Conservation (phyloP, 2,329 filamentous ascomycete species). For the Ascochyta fabae region DNA sequence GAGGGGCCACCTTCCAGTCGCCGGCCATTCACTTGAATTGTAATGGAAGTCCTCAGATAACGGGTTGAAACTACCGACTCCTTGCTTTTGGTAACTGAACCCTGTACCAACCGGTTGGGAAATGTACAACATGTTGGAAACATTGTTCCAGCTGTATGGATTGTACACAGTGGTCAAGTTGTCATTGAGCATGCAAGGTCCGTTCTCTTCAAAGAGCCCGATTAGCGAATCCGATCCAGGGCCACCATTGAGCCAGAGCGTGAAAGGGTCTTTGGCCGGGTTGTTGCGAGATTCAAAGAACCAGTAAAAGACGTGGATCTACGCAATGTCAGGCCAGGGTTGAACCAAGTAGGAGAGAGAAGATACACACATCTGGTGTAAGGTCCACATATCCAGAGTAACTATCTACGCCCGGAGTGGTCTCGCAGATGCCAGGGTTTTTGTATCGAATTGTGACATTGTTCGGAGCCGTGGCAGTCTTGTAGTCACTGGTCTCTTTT, state of each 20-base stretch:
- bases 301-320: slow-evolving; percentile 54
- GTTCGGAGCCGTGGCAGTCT: slow-evolving; percentile 53
- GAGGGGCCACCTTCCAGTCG: slow-evolving; percentile 57
- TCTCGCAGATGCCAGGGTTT: slow-evolving; percentile 61
- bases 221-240: slow-evolving; percentile 61
- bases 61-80: slow-evolving; percentile 43
- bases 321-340: not conserved
- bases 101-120: slow-evolving; percentile 67
- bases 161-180: slow-evolving; percentile 52
- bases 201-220: slow-evolving; percentile 57
- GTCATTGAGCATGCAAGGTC: slow-evolving; percentile 28
- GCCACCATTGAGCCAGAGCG: slow-evolving; percentile 61
- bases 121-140: slow-evolving; percentile 66
- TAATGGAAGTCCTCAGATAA: slow-evolving; percentile 54
- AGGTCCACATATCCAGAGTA: slow-evolving; percentile 55
- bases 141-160: slow-evolving; percentile 66
- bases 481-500: slow-evolving; percentile 52
- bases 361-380: slow-evolving; percentile 30
- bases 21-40: slow-evolving; percentile 50
- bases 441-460: slow-evolving; percentile 59
- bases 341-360: not conserved
- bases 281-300: slow-evolving; percentile 60
- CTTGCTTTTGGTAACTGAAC: slow-evolving; percentile 53
- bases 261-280: slow-evolving; percentile 55
- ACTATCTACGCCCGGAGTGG: slow-evolving; percentile 57